phyloP scores from a whole-genome alignment of 495 filamentous ascomycete genomes.

The Parathielavia appendiculata region DNA sequence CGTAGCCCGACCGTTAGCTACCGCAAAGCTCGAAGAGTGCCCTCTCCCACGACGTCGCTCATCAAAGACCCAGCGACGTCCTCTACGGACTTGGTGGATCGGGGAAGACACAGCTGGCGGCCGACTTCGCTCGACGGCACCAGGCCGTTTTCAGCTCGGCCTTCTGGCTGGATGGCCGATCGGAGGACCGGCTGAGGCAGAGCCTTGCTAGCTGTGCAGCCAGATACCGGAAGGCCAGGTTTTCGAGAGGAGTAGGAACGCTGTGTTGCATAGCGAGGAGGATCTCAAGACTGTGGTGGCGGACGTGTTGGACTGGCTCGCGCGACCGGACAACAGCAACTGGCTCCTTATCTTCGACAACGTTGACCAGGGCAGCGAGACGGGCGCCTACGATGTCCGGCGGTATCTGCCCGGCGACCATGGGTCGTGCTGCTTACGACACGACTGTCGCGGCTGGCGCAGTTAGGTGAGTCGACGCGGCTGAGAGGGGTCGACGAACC shows the following conservation, averaged over 20 bases:
- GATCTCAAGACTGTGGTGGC: constrained; percentile 27
- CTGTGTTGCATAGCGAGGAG: constrained; percentile 17
- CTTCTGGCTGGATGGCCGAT: constrained; percentile 31
- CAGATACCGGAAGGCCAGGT: constrained; percentile 30
- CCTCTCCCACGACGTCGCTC: constrained; percentile 14
- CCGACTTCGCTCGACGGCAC: constrained; percentile 22
- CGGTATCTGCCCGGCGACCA: constrained; percentile 37
- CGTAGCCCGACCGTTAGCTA: constrained; percentile 13
- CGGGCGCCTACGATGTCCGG: constrained; percentile 32
- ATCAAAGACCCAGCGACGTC: constrained; percentile 9
- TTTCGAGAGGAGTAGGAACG: constrained; percentile 15
- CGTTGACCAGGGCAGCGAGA: constrained; percentile 31
- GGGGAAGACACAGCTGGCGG: constrained; percentile 27
- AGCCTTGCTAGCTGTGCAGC: constrained; percentile 28
- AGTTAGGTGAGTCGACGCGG: constrained; percentile 14
- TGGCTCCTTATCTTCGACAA: constrained; percentile 45
- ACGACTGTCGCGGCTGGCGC: constrained; percentile 20
- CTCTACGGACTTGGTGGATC: constrained; percentile 25
- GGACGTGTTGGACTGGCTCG: constrained; percentile 35
- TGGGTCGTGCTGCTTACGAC: constrained; percentile 41
- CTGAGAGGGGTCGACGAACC: constrained; percentile 12
- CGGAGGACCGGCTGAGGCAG: constrained; percentile 32
- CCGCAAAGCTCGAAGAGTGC: constrained; percentile 15
- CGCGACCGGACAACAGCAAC: constrained; percentile 28
- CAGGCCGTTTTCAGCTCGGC: constrained; percentile 21